Evolutionary conservation across 192 early-diverging fungal species (phyloP), one percentile per base, ranked within the genome.

Genomic region (Podila verticillata): DNA sequence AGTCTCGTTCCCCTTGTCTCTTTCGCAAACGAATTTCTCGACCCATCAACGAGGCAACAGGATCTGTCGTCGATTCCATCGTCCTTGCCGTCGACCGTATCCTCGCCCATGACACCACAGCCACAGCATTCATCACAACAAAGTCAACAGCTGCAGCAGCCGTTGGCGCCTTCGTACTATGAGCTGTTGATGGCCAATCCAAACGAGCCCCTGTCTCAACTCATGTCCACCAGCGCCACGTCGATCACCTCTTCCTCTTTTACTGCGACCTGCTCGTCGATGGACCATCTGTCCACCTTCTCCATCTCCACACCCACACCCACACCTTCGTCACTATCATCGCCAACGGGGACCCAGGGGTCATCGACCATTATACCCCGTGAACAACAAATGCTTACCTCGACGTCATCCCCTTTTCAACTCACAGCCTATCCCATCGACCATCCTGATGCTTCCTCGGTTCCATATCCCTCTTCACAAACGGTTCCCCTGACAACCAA

Each of bases 121-220:
- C n/a, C n/a, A n/a, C n/a, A n/a, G n/a, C n/a, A n/a, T n/a, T 39
- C 67, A 17, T 31, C 66, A 32, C n/a, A 58, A 10, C 31, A 60
- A n/a, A n/a, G n/a, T 2, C 74, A 68, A 22, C 66, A 75, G 15
- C 62, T 54, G 22, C 66, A 75, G 15, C 62, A 61, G 22, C 51
- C 61, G 0, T 34, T 63, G 49, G n/a, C 65, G 19, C 32, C 57
- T 30, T 57, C 65, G 4, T 75, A 75, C 49, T 75, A 75, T 28
- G 74, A 75, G 62, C 39, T 75, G 30, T 20, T 75, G 51, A 75
- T 75, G 74, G 74, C 74, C 59, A 75, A 75, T 15, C 74, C 74
- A 0, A 75, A 75, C 30, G 74, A 75, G 62, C 74, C 74, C 24
- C 63, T 75, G 15, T 75, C 74, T 3, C 74, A 75, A 32, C 63